Evolutionary conservation across 2,329 filamentous ascomycete genomes (phyloP), one percentile per base, ranked within the genome.

Genomic region (Cryoendolithus antarcticus): DNA sequence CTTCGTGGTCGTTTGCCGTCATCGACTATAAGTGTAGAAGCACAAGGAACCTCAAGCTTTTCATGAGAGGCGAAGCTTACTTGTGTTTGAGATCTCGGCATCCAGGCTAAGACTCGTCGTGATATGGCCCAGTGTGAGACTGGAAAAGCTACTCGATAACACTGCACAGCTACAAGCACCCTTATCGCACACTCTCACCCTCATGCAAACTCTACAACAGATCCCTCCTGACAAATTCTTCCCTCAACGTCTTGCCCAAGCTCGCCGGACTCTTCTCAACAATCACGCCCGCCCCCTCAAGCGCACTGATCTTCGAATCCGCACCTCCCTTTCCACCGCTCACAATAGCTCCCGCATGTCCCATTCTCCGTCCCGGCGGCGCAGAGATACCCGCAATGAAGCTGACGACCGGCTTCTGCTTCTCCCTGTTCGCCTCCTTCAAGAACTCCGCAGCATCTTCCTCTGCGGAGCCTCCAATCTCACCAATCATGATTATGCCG

Each of bases 401-500:
- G 66, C 82, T 86, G 56, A 96, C 91, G 44, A 93, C 88, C 57
- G 91, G 91, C 79, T 95, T 98, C 40, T 50, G 46, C 67, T 86
- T 82, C 63, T 78, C 71, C 44, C 79, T 88, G 76, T 98, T 96
- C 74, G 91, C 77, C 62, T 78, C 72, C 71, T 83, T 86, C 61
- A 96, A 70, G 75, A 93, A 98, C 57, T 96, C 91, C 57, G 91
- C 89, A 30, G 91, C 91, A 57, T 98, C 91, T 71, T 98, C 91
- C 72, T 98, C 91, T 44, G 91, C 91, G 44, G 83, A 85, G 48
- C 91, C 91, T 67, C 91, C 91, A 62, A 98, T 96, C 72, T 96
- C 91, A 62, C 91, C 91, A 63, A 98, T 96, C 91, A 98, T 95
- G 72, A 98, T 95, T 69, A 98, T 95, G 61, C 91, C 91, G 62